Conservation (phyloP, 2,329 filamentous ascomycete genomes). For the Alternaria consortialis region DNA sequence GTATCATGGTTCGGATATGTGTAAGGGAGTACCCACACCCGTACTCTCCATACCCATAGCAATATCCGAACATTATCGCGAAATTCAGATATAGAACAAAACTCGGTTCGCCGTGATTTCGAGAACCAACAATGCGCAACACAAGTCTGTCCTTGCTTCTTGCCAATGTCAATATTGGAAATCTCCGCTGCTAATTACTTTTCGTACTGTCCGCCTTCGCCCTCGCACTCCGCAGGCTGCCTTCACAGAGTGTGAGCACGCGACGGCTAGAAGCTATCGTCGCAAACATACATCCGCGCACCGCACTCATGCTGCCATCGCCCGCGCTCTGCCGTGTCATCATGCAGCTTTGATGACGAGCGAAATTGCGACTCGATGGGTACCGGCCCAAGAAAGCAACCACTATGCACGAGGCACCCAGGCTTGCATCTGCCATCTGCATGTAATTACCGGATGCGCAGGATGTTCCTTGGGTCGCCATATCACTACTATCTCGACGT, state of each 20-base stretch:
- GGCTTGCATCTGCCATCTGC: slow-evolving; percentile 23
- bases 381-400: slow-evolving; percentile 24
- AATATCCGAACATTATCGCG: neutral
- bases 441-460: slow-evolving; percentile 27
- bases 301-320: slow-evolving; percentile 4
- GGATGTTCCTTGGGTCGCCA: slow-evolving; percentile 6
- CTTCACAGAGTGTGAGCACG: neutral
- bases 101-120: neutral
- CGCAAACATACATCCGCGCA: slow-evolving; percentile 10
- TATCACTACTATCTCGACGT: neutral
- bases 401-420: slow-evolving; percentile 17
- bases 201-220: neutral
- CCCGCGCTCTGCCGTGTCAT: slow-evolving; percentile 17
- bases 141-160: neutral
- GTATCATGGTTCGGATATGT: neutral
- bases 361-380: slow-evolving; percentile 40
- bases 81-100: neutral
- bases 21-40: neutral
- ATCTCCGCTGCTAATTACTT: neutral
- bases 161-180: neutral
- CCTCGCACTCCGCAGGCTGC: neutral
- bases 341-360: slow-evolving; percentile 24
- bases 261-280: neutral
- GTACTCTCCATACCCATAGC: neutral
- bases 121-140: neutral